Base-by-base conservation (phyloP, 768 basidiomycete genomes). In the Peribolospora kevripleyi region DNA sequence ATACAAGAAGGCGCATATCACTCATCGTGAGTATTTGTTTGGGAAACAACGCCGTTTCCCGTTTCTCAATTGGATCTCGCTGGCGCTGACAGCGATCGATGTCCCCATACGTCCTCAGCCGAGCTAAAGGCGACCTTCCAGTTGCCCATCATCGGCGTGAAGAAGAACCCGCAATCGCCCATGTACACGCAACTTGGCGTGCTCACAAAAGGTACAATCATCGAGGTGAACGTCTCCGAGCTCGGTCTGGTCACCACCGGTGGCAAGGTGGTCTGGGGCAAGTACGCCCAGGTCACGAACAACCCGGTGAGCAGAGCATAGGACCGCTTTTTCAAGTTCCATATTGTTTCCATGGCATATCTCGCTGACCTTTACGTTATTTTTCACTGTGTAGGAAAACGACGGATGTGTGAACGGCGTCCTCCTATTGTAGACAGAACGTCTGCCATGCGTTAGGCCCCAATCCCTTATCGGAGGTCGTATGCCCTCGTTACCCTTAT, bases 101-200 rank as follows among this genome's bases (percentile, higher is more conserved):
- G 25, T 25, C 49, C 42, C 45, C 37, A 13, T 55, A n/a, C 57
- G 46, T 54, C 47, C 45, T 48, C 65, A 93, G 88, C 91, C 55
- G 91, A 95, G 65, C 71, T 97, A 50, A 95, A 91, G 69, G 93
- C 91, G 6, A 98, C 93, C 4, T 98, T 98, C 77, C 93, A 98
- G 67, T 74, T 98, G 4, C 88, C 91, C 61, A 97, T 98, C 60
- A 72, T 98, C 48, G 85, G 85, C 48, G 93, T 98, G 55, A 98
- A 98, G 75, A 97, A 97, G 73, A 98, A 98, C 65, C 93, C 93
- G 37, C 93, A 97, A 66, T 93, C 88, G 14, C 91, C 93, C 0
- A 90, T 90, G 83, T 90, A 88, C 65, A 88, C 87, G 0, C 84
- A 87, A 64, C 77, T 90, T 46, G 91, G 91, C 52, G 93, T 98